Percentiles rank a stretch among this genome's conserved stretches.
These are phyloP conservation scores for Trichaptum fuscoviolaceum DNA, from an alignment of 768 basidiomycete species.

Conservation along the genomic window DNA sequence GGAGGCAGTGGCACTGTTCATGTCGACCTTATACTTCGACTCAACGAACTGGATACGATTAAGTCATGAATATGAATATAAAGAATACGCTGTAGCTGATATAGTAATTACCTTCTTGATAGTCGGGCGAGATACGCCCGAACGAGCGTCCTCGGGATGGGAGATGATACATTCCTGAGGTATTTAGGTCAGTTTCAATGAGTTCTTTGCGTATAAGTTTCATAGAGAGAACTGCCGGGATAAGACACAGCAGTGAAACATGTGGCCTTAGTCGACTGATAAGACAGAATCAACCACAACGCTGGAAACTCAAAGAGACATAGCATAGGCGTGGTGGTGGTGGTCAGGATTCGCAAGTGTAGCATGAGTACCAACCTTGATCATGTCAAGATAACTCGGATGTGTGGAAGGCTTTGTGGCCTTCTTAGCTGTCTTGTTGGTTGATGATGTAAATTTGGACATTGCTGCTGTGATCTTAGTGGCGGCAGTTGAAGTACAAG, in stretches of 20 bases:
- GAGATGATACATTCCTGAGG: slow-evolving; percentile 76
- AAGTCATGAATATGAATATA: slow-evolving; percentile 17
- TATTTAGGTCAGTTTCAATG: slow-evolving; percentile 12
- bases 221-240: not conserved
- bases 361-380: slow-evolving; percentile 49
- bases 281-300: not conserved
- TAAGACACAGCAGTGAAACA: not conserved
- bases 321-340: not conserved
- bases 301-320: not conserved
- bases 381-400: slow-evolving; percentile 72
- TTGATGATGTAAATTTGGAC: not conserved
- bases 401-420: slow-evolving; percentile 31
- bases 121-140: slow-evolving; percentile 82
- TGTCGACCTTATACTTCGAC: slow-evolving; percentile 73
- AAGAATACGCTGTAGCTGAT: slow-evolving; percentile 8
- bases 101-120: slow-evolving; percentile 78
- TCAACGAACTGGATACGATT: slow-evolving; percentile 64
- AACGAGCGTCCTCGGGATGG: slow-evolving; percentile 69
- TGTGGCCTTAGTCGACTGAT: not conserved
- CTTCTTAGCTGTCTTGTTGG: slow-evolving; percentile 47
- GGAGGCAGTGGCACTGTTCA: slow-evolving; percentile 64
- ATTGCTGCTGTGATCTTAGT: not conserved
- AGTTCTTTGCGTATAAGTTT: slow-evolving; percentile 4
- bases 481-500: not conserved
- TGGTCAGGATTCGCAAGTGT: not conserved